These are phyloP conservation scores for Cymbopogon citratus DNA, from an alignment of 176 grass and related monocot species.

Conservation along the genomic window DNA sequence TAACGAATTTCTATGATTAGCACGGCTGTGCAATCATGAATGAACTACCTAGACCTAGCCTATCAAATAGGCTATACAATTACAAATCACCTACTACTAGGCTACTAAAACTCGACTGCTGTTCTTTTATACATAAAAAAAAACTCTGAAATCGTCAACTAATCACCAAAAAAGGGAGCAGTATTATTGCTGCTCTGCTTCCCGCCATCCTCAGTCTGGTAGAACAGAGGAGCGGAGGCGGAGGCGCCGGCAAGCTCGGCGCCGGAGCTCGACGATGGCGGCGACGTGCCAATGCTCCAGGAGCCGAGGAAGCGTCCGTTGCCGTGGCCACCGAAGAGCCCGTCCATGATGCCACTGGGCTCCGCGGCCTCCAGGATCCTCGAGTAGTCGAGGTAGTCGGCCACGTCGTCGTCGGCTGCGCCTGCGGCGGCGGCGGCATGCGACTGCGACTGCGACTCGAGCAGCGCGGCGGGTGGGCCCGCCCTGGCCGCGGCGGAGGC, in stretches of 20 bases:
- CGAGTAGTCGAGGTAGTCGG: conserved; percentile 43
- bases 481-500: background rate
- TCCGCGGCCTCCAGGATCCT: conserved; percentile 23
- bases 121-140: too few species aligned
- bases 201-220: background rate
- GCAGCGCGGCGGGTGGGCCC: conserved; percentile 14
- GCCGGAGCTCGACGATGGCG: background rate
- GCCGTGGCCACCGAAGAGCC: background rate
- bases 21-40: too few species aligned
- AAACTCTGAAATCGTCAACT: background rate
- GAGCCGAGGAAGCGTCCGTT: conserved; percentile 23
- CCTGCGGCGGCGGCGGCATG: background rate
- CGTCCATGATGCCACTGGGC: conserved; percentile 16
- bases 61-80: too few species aligned
- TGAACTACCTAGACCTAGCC: too few species aligned
- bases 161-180: background rate
- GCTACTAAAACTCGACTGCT: too few species aligned
- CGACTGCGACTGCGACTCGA: conserved; percentile 40
- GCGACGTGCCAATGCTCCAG: conserved; percentile 36
- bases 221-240: conserved; percentile 7
- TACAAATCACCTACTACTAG: too few species aligned
- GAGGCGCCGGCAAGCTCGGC: background rate
- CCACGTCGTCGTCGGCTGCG: background rate
- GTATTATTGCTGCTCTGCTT: conserved; percentile 7
- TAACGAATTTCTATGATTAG: too few species aligned